Evolutionary conservation across 495 filamentous ascomycete species (phyloP).

Genomic region (Penicillium paxilli): DNA sequence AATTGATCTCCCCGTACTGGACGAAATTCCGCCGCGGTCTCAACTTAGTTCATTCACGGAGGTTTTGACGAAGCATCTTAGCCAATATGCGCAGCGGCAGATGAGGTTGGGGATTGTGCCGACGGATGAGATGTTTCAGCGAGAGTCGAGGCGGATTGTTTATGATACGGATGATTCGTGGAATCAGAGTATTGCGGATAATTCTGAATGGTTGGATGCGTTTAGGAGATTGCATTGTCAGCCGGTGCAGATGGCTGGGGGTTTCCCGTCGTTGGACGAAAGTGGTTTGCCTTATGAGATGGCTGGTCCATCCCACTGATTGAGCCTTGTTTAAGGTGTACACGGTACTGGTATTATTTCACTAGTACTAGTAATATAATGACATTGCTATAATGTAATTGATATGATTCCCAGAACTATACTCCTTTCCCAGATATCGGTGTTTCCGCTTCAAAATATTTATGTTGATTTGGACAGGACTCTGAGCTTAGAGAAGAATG

Average conservation of each 20-base stretch:
- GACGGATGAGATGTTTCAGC: conserved; percentile 56
- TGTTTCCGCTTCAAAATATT: too few species aligned
- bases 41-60: conserved; percentile 16
- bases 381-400: too few species aligned
- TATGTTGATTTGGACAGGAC: too few species aligned
- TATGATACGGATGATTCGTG: conserved; percentile 61
- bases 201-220: conserved; percentile 49
- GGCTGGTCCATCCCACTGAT: not conserved
- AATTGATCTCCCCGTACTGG: not conserved
- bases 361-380: not conserved
- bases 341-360: not conserved
- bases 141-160: conserved; percentile 55
- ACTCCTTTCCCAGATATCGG: too few species aligned
- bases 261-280: not conserved
- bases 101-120: conserved; percentile 47
- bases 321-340: too few species aligned
- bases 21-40: not conserved
- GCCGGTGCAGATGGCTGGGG: not conserved
- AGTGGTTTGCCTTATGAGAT: not conserved
- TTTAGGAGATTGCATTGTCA: conserved; percentile 13
- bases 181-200: conserved; percentile 64
- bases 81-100: conserved; percentile 47
- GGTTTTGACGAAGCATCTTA: conserved; percentile 33
- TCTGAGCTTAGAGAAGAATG: too few species aligned
- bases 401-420: too few species aligned